Conservation (phyloP, 2,329 filamentous ascomycete genomes). For the Neonectria faginata region DNA sequence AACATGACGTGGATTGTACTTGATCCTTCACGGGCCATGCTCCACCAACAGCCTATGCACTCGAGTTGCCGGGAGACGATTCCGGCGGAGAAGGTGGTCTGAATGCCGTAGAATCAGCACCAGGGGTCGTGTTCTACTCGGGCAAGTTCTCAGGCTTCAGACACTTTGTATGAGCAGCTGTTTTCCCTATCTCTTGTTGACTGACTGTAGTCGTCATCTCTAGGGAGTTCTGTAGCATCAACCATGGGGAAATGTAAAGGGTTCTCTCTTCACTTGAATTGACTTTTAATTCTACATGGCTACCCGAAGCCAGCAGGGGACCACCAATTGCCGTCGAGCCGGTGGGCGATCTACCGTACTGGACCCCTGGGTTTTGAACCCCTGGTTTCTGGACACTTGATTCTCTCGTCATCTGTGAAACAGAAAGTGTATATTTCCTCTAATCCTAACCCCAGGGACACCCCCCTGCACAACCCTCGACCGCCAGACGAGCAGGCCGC, state of each 20-base stretch:
- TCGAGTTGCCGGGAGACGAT: background rate
- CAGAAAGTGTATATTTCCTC: slow-evolving; percentile 21
- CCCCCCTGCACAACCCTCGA: slow-evolving; percentile 17
- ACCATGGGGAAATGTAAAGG: background rate
- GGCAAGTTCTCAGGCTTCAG: background rate
- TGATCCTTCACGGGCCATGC: no score
- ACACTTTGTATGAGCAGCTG: background rate
- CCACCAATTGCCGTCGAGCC: background rate
- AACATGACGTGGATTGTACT: no score
- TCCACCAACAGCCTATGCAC: background rate
- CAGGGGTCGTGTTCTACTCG: background rate
- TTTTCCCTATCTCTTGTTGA: background rate
- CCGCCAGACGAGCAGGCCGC: slow-evolving; percentile 30
- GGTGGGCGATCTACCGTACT: background rate
- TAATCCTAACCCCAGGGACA: slow-evolving; percentile 17
- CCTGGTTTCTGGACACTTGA: background rate
- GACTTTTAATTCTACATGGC: background rate
- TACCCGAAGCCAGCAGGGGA: background rate
- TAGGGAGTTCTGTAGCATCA: no score
- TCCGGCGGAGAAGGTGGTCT: background rate
- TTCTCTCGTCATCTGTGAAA: background rate
- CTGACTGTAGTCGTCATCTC: no score
- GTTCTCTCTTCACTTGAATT: background rate
- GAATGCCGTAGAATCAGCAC: background rate
- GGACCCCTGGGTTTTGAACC: background rate